Percentiles rank a stretch among this genome's conserved stretches.
Conservation (phyloP, 139 green algal genomes). For the Chlorella sp. region DNA sequence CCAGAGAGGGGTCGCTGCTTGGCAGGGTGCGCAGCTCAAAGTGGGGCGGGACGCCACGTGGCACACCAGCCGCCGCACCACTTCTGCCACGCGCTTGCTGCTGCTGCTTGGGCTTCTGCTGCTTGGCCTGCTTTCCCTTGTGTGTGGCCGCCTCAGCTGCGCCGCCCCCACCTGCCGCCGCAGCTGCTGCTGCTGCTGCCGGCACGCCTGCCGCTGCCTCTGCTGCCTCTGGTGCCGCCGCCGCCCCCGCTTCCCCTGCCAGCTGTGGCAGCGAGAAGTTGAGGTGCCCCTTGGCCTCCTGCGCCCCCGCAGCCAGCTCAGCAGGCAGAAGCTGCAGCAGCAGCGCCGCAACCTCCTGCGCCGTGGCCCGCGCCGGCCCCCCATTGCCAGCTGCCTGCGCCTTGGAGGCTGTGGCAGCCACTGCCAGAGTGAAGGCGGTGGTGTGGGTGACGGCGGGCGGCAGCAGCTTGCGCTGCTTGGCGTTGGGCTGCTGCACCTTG, state of each 20-base stretch:
- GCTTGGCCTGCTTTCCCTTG: constrained; percentile 10
- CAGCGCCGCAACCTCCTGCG: neutral
- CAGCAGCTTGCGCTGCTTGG: constrained; percentile 33
- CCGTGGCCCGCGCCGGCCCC: neutral
- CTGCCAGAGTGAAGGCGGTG: constrained; percentile 22
- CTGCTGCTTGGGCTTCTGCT: neutral
- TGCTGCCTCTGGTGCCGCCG: constrained; percentile 69
- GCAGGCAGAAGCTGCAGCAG: constrained; percentile 14
- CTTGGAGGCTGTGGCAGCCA: constrained; percentile 22
- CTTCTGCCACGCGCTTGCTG: neutral
- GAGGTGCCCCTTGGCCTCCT: constrained; percentile 38
- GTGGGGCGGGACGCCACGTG: constrained; percentile 14
- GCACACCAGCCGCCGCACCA: neutral
- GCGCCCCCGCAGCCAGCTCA: constrained; percentile 2
- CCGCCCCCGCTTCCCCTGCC: neutral
- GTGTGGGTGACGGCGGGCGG: constrained; percentile 21
- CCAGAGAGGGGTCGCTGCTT: constrained; percentile 20
- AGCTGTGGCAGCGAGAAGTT: constrained; percentile 42
- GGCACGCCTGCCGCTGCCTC: constrained; percentile 51
- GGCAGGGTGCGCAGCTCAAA: constrained; percentile 43
- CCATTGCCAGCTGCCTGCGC: neutral
- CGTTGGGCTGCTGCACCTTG: constrained; percentile 25
- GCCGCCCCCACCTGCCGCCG: too few relatives aligned
- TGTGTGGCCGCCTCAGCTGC: neutral
- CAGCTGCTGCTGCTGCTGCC: neutral